Conservation (phyloP, 495 filamentous ascomycete genomes). For the Hyaloscypha finlandica region DNA sequence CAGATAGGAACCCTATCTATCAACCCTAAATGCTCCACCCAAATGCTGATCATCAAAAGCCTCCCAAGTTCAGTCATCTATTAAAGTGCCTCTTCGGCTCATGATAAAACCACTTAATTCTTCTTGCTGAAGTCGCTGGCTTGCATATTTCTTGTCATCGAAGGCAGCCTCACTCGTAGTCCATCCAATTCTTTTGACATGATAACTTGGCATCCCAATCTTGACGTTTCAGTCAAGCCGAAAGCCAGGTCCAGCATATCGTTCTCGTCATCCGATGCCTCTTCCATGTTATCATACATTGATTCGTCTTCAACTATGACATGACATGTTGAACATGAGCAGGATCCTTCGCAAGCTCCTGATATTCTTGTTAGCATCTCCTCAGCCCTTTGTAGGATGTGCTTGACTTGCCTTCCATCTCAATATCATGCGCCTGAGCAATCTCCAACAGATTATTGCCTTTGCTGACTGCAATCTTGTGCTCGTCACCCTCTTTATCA, state of each 20-base stretch:
- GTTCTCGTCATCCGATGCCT: constrained; percentile 96
- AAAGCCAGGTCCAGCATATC: constrained; percentile 98
- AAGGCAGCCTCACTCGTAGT: constrained; percentile 76
- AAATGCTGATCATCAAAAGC: background rate
- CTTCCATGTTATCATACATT: constrained; percentile 87
- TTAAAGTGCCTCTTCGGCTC: background rate
- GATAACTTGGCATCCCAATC: constrained; percentile 91
- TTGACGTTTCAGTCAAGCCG: constrained; percentile 91
- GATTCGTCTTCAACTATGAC: constrained; percentile 84
- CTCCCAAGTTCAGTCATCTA: background rate
- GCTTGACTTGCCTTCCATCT: constrained; percentile 79
- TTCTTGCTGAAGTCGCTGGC: constrained; percentile 81
- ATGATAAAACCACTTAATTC: constrained; percentile 10
- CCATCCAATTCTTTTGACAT: constrained; percentile 92
- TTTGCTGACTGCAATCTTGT: constrained; percentile 74
- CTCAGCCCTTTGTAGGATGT: background rate
- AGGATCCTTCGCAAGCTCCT: constrained; percentile 93
- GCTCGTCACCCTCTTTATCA: constrained; percentile 81
- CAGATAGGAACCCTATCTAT: constrained; percentile 7
- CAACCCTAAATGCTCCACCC: constrained; percentile 2
- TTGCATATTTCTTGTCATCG: constrained; percentile 95
- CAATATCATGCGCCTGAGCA: constrained; percentile 89
- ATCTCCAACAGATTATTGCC: constrained; percentile 95
- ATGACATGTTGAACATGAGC: constrained; percentile 97
- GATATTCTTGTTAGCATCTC: constrained; percentile 10